Conservation (phyloP, 2,329 filamentous ascomycete species). For the Colletotrichum melonis region DNA sequence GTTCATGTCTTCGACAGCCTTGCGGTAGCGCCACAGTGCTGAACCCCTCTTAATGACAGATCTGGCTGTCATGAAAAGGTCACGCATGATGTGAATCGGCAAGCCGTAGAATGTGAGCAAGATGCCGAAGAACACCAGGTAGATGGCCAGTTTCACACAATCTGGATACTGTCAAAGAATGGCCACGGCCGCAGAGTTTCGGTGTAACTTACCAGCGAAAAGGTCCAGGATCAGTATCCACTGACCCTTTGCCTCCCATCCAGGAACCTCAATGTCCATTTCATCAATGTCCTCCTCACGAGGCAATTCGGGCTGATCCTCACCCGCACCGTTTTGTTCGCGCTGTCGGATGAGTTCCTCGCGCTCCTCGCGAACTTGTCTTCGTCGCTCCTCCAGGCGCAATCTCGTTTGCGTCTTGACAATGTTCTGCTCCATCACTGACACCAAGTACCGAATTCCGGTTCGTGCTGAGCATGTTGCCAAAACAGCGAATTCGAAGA, state of each 20-base stretch:
- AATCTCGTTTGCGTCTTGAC: slow-evolving; percentile 78
- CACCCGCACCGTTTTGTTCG: slow-evolving; percentile 57
- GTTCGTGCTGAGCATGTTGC: slow-evolving; percentile 85
- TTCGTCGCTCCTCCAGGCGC: slow-evolving; percentile 75
- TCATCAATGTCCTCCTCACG: slow-evolving; percentile 85
- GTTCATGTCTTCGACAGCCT: slow-evolving; percentile 95
- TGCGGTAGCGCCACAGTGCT: slow-evolving; percentile 89
- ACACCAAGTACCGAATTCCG: slow-evolving; percentile 80
- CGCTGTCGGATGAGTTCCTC: slow-evolving; percentile 63
- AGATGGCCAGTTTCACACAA: slow-evolving; percentile 90
- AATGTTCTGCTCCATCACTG: slow-evolving; percentile 81
- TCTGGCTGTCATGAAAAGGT: slow-evolving; percentile 92
- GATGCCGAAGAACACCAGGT: slow-evolving; percentile 92
- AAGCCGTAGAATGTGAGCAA: slow-evolving; percentile 94
- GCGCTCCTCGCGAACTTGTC: slow-evolving; percentile 72
- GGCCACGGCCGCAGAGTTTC: background rate
- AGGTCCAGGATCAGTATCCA: slow-evolving; percentile 92
- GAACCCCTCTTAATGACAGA: slow-evolving; percentile 92
- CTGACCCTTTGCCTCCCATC: slow-evolving; percentile 96
- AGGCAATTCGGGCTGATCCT: slow-evolving; percentile 62
- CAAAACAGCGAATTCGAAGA: slow-evolving; percentile 95
- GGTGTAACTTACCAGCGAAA: slow-evolving; percentile 71
- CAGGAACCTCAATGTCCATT: slow-evolving; percentile 93
- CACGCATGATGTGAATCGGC: slow-evolving; percentile 95
- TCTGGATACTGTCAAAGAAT: slow-evolving; percentile 62